phyloP scores from a whole-genome alignment of 176 grass and related monocot genomes.

The Rhipidocladum racemiflorum region DNA sequence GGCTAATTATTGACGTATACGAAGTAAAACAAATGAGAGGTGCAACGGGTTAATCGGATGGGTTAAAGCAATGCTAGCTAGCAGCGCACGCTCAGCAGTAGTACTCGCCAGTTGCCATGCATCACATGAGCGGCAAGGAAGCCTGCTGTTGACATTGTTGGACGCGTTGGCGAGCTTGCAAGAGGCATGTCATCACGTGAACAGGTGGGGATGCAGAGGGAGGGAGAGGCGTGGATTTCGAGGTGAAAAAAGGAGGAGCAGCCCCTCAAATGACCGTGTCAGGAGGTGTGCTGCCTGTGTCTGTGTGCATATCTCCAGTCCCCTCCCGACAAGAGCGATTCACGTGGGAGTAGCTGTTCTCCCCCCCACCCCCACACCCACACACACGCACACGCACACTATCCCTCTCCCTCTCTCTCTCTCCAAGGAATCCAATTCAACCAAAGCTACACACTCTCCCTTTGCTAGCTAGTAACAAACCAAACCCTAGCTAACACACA shows the following conservation, averaged over 20 bases:
- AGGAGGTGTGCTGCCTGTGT: conserved; percentile 27
- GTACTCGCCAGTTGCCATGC: conserved; percentile 32
- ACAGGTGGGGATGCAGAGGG: conserved; percentile 44
- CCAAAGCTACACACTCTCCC: neutral
- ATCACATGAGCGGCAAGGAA: conserved; percentile 37
- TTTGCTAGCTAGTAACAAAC: conserved; percentile 21
- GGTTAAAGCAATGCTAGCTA: neutral
- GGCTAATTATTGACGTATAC: neutral
- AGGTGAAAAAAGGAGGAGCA: conserved; percentile 47
- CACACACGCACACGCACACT: neutral
- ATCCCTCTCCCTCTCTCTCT: neutral
- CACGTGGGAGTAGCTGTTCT: conserved; percentile 68
- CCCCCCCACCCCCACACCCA: neutral
- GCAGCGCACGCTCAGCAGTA: neutral
- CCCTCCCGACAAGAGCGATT: conserved; percentile 53
- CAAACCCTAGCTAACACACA: conserved; percentile 54
- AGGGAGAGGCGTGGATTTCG: conserved; percentile 57
- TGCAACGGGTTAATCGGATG: neutral
- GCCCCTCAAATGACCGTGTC: conserved; percentile 48
- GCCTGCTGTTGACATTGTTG: conserved; percentile 7
- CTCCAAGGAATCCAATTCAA: conserved; percentile 17
- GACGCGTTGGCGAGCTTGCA: neutral
- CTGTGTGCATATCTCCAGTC: conserved; percentile 50
- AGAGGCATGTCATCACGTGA: conserved; percentile 69
- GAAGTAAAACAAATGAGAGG: neutral